Base-by-base conservation (phyloP, 2,329 filamentous ascomycete genomes). In the Sarocladium brachiariae region DNA sequence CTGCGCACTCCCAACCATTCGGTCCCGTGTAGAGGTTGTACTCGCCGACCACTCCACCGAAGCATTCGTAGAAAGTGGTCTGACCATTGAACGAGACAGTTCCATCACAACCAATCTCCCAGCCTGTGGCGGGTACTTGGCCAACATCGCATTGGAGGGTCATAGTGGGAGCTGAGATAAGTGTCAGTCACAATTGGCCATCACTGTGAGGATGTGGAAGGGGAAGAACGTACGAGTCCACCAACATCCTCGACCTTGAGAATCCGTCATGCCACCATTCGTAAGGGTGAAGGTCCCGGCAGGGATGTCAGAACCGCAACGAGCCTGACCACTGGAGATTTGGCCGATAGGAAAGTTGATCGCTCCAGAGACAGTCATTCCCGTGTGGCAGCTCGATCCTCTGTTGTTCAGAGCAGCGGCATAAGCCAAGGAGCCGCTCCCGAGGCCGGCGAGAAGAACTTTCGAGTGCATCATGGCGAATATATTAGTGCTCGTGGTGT, bases 111-210 rank as follows among this genome's bases (percentile, higher is more conserved):
- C 65, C 70, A 52, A 85, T 70, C 7, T 69, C 67, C 65, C 85
- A 86, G 25, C 81, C 81, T 27, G 70, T 59, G 21, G 70, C 73
- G 9, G 77, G 73, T 13, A 59, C 55, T 11, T 75, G 75, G 43
- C 76, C 75, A 18, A 59, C 55, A 56, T 86, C 82, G 57, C 83
- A 85, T 60, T 84, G 81, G 53, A 81, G 77, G 45, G 83, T 77
- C 24, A 71, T 73, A 1, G 79, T 81, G 0, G 76, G 73, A 35
- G 74, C 74, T 77, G 41, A n/a, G 43, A 53, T 34, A 38, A 27
- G 23, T 50, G 16, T 39, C 48, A n/a, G 31, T 19, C 33, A 34
- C 14, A 7, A 7, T 18, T 35, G 6, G 16, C 31, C 35, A 53
- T 51, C 14, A 19, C 31, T 50, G 31, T 16, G 14, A 27, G 23